These are phyloP conservation scores for Mucor circinelloides DNA, from an alignment of 371 early-diverging fungal genomes.

Conservation along the genomic window DNA sequence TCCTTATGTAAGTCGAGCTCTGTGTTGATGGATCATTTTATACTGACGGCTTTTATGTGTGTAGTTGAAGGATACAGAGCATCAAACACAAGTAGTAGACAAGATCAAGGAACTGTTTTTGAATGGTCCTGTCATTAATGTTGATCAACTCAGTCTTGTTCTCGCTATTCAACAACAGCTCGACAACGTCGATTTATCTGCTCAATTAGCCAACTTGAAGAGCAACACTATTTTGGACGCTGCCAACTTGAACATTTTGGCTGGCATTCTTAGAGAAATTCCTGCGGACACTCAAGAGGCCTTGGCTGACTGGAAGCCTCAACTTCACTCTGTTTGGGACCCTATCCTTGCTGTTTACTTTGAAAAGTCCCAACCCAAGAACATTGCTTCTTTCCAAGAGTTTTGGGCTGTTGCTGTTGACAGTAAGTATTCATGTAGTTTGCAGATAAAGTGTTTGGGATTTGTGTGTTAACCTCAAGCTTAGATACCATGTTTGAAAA, in stretches of 20 bases:
- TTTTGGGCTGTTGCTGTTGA: conserved; percentile 86
- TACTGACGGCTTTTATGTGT: background rate
- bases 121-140: conserved; percentile 59
- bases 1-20: conserved; percentile 47
- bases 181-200: conserved; percentile 44
- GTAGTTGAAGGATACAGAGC: conserved; percentile 33
- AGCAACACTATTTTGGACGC: conserved; percentile 52
- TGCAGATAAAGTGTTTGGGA: background rate
- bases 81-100: conserved; percentile 42
- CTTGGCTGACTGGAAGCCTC: conserved; percentile 70
- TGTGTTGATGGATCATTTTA: background rate
- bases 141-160: conserved; percentile 76
- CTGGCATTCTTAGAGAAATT: conserved; percentile 57
- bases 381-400: conserved; percentile 66
- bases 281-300: conserved; percentile 49
- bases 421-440: conserved; percentile 41
- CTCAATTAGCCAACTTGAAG: conserved; percentile 53
- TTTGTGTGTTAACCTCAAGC: background rate
- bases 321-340: conserved; percentile 84
- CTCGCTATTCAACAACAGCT: conserved; percentile 52
- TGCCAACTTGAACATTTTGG: conserved; percentile 58
- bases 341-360: conserved; percentile 65
- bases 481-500: conserved; percentile 72
- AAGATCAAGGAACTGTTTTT: conserved; percentile 57
- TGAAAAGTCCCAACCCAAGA: conserved; percentile 15